Evolutionary conservation across 208 protist species (phyloP), one percentile per base, ranked within the genome.

Genomic region (Eutreptiella sp.): DNA sequence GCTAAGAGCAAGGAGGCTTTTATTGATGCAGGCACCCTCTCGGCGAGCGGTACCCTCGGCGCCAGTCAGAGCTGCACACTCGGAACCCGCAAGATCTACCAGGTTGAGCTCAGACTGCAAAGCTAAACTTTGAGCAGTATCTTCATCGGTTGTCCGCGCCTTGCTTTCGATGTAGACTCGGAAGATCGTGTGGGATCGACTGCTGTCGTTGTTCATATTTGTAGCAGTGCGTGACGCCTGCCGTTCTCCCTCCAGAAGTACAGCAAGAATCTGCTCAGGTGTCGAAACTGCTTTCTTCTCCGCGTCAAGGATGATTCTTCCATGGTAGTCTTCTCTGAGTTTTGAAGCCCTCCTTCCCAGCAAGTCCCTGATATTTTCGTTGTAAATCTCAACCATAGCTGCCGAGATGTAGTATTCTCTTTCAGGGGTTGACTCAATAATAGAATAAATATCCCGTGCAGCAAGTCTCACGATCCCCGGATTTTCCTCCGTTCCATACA

Each of bases 41-140:
- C 73, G 64, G 24, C 81, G 47, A 4, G 69, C 68, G 7, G 92
- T 78, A 7, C 94, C 94, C 58, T 90, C 80, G 0, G 89, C 84
- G 7, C 85, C 76, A 1, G 95, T 96, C 63, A 87, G 81, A 38
- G 76, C 79, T 19, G 81, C 72, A 46, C 93, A 84, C 75, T 98
- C 95, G 38, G 88, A 95, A 7, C 95, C 95, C 7, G 95, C 95
- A 11, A 98, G 77, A 86, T 98, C 94, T 52, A 96, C 95, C 36
- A 98, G 67, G 41, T 96, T 94, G 16, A 95, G 39, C 1, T 28
- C 38, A 24, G 16, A 46, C 5, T n/a, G n/a, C n/a, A n/a, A n/a
- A n/a, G n/a, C n/a, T n/a, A n/a, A n/a, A 80, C 29, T 27, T 36
- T 53, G 3, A 47, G 16, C 41, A 24, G 41, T 57, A 33, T 57